Evolutionary conservation across 305 asterid species (phyloP), one percentile per base, ranked within the genome.

Genomic region (Fraxinus latifolia): DNA sequence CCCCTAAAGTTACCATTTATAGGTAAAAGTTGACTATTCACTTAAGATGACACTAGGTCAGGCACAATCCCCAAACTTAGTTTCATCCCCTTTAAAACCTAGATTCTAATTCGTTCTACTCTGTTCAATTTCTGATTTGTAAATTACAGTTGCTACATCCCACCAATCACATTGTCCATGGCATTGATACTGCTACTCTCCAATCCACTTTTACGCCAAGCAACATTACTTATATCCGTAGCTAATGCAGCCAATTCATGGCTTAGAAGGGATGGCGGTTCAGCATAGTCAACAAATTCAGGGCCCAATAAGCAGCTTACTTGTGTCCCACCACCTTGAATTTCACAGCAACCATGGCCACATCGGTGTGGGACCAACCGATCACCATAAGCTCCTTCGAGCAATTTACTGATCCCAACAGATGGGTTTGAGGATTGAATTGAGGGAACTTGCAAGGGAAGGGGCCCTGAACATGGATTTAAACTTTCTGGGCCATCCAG

Each of bases 211-310:
- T 74, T 94, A 5, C 81, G 83, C 99, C 98, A 95, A 71, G 98
- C 99, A 19, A 86, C 90, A 33, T 90, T 93, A 83, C 97, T 94
- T 84, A 95, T 94, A 83, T 94, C 99, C 12, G 97, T 91, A 2
- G 97, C 97, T 86, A 95, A 86, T 78, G 95, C 88, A 9, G 97
- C 97, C 87, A 93, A 83, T 82, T 95, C 97, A 21, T 89, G 97
- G 84, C 92, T 89, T 25, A 91, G 81, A 37, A 93, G 85, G 68
- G 90, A 83, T n/a, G 91, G 90, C 72, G 97, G 85, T 72, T 94
- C 97, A 0, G 79, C 65, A 71, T 91, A 91, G 84, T 95, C 98
- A 17, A 87, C 77, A 85, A 95, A 95, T 47, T 94, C 98, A 2
- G 94, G 96, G 44, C 99, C 97, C 78, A 95, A 81, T 83, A 95